These are phyloP conservation scores for Alternaria triticina DNA, from an alignment of 2,329 filamentous ascomycete species.

Conservation along the genomic window DNA sequence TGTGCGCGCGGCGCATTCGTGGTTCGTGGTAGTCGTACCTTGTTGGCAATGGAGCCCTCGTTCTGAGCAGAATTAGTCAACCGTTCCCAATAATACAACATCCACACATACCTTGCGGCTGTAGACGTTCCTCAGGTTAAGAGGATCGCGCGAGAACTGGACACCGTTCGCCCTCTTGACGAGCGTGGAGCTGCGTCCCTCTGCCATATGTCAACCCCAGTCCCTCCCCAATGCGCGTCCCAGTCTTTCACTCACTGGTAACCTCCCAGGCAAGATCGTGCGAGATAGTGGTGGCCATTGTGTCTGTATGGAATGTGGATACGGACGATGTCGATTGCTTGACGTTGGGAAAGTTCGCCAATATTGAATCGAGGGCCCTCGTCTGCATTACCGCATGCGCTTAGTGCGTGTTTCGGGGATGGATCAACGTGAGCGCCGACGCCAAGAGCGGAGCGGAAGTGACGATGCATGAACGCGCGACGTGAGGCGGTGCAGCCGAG, in stretches of 20 bases:
- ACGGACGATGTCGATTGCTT: conserved; percentile 30
- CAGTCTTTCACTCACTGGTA: conserved; percentile 73
- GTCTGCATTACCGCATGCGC: conserved; percentile 34
- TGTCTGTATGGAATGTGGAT: conserved; percentile 39
- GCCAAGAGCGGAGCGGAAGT: conserved; percentile 16
- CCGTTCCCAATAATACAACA: conserved; percentile 6
- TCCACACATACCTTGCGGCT: conserved; percentile 75
- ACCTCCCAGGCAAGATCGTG: conserved; percentile 94
- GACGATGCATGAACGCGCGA: conserved; percentile 20
- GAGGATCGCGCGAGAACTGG: conserved; percentile 91
- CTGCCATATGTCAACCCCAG: conserved; percentile 56
- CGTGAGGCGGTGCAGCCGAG: conserved; percentile 19
- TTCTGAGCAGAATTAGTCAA: conserved; percentile 63
- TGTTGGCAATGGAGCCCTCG: conserved; percentile 90
- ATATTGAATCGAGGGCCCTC: conserved; percentile 33
- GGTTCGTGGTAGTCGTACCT: conserved; percentile 64
- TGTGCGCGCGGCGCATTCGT: conserved; percentile 9
- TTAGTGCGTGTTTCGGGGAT: conserved; percentile 28
- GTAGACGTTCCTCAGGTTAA: conserved; percentile 93
- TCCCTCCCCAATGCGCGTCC: neutral
- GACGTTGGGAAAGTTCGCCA: conserved; percentile 24
- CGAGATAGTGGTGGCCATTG: conserved; percentile 71
- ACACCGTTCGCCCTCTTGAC: conserved; percentile 88
- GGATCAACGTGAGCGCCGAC: conserved; percentile 29
- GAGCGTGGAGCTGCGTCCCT: conserved; percentile 86